Evolutionary conservation across 352 stramenopile species (phyloP).

Genomic region (Halophytophthora polymorphica): DNA sequence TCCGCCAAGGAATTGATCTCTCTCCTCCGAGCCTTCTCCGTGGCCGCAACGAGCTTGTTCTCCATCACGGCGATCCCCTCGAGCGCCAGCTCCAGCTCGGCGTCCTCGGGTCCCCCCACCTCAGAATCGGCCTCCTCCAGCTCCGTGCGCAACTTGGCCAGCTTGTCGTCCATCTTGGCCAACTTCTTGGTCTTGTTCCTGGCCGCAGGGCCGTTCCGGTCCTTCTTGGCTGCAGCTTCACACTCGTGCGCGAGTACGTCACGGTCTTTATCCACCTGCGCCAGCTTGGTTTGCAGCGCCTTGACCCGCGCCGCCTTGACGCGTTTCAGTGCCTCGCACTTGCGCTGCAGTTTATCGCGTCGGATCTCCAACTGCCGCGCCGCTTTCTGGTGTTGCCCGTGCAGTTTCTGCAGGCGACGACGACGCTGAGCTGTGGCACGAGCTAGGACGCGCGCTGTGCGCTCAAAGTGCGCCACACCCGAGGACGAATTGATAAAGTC

Average conservation of each 20-base stretch:
- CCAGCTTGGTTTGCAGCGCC: conserved; percentile 28
- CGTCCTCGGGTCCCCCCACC: conserved; percentile 20
- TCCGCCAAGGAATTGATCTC: conserved; percentile 21
- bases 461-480: conserved; percentile 53
- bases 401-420: conserved; percentile 41
- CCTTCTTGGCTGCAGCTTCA: conserved; percentile 11
- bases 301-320: conserved; percentile 29
- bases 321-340: conserved; percentile 38
- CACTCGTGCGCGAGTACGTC: conserved; percentile 13
- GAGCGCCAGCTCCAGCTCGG: conserved; percentile 42
- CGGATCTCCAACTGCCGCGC: conserved; percentile 22
- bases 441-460: conserved; percentile 23
- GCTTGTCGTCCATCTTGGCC: conserved; percentile 30
- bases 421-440: conserved; percentile 23
- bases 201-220: conserved; percentile 10
- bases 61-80: conserved; percentile 29
- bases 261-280: conserved; percentile 22
- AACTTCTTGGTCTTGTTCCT: conserved; percentile 25
- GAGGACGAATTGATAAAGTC: conserved; percentile 58
- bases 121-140: conserved; percentile 27
- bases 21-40: conserved; percentile 18
- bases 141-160: conserved; percentile 30
- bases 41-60: conserved; percentile 14
- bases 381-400: conserved; percentile 26
- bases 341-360: conserved; percentile 27